Evolutionary conservation across 208 protist genomes (phyloP).

Genomic region (Trypanosoma avium): DNA sequence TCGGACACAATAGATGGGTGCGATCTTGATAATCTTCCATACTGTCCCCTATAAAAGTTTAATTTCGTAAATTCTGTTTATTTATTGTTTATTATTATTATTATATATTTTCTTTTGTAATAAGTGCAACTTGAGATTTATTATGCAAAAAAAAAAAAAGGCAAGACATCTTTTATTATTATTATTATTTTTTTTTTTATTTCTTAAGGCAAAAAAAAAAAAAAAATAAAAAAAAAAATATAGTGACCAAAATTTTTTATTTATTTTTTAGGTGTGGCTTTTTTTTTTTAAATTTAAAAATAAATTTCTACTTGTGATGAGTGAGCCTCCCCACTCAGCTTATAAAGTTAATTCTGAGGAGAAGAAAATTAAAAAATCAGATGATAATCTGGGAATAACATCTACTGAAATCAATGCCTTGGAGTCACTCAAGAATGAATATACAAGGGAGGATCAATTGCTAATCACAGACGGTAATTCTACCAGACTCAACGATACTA

Average conservation of each 20-base stretch:
- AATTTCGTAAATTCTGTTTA: background rate
- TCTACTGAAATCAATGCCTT: background rate
- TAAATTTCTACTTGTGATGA: too few species aligned
- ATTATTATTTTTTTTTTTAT: background rate
- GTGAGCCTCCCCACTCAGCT: background rate
- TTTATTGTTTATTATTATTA: background rate
- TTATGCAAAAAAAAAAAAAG: background rate
- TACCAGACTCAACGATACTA: background rate
- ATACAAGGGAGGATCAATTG: background rate
- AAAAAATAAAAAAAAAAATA: too few species aligned
- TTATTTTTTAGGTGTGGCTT: too few species aligned
- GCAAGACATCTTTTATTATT: background rate
- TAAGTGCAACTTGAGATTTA: background rate
- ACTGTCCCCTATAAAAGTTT: background rate
- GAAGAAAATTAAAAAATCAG: background rate
- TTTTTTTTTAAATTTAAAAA: too few species aligned
- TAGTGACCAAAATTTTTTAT: too few species aligned
- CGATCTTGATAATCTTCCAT: slow-evolving; percentile 13
- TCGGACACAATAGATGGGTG: background rate
- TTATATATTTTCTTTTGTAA: background rate
- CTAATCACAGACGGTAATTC: background rate
- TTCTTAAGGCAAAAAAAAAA: too few species aligned
- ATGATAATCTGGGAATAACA: background rate
- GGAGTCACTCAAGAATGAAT: background rate
- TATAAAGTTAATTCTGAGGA: background rate